A percentile compares a stretch with the other conserved stretches of the same genome.
Evolutionary conservation across 2,329 filamentous ascomycete species (phyloP).

Genomic region (Colletotrichum sp.): DNA sequence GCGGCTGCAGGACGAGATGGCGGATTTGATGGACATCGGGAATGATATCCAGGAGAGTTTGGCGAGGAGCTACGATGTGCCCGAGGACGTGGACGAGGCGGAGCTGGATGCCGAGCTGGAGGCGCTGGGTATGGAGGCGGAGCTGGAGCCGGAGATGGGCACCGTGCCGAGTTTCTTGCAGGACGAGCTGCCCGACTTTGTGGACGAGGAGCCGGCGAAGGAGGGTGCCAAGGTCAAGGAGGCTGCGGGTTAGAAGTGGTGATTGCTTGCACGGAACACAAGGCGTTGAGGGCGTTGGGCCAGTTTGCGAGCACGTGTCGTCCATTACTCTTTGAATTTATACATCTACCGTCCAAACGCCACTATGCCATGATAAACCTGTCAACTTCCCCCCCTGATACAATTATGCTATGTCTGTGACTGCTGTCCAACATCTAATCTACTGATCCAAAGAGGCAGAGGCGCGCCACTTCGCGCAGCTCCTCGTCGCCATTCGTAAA

Average conservation of each 20-base stretch:
- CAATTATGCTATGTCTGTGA: slow-evolving; percentile 17
- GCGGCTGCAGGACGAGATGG: slow-evolving; percentile 98
- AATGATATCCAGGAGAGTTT: slow-evolving; percentile 99
- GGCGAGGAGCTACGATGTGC: slow-evolving; percentile 88
- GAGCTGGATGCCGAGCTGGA: slow-evolving; percentile 97
- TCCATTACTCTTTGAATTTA: background rate
- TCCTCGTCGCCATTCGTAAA: slow-evolving; percentile 88
- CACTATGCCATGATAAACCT: background rate
- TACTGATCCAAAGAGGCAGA: slow-evolving; percentile 80
- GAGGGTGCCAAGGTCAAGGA: slow-evolving; percentile 83
- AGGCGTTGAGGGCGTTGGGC: background rate
- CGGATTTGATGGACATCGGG: slow-evolving; percentile 93
- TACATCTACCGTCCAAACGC: background rate
- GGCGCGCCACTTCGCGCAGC: slow-evolving; percentile 76
- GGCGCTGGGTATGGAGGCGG: slow-evolving; percentile 91
- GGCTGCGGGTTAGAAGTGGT: slow-evolving; percentile 55
- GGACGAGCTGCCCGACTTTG: slow-evolving; percentile 88
- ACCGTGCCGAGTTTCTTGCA: slow-evolving; percentile 83
- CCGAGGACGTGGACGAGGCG: slow-evolving; percentile 95
- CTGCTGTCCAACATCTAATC: slow-evolving; percentile 39
- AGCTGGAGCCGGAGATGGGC: slow-evolving; percentile 75
- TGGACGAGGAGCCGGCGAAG: slow-evolving; percentile 85
- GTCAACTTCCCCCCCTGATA: background rate
- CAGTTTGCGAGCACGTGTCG: background rate
- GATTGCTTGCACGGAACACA: background rate